Evolutionary conservation across 495 filamentous ascomycete genomes (phyloP), one percentile per base, ranked within the genome.

Genomic region (Penicillium herquei): DNA sequence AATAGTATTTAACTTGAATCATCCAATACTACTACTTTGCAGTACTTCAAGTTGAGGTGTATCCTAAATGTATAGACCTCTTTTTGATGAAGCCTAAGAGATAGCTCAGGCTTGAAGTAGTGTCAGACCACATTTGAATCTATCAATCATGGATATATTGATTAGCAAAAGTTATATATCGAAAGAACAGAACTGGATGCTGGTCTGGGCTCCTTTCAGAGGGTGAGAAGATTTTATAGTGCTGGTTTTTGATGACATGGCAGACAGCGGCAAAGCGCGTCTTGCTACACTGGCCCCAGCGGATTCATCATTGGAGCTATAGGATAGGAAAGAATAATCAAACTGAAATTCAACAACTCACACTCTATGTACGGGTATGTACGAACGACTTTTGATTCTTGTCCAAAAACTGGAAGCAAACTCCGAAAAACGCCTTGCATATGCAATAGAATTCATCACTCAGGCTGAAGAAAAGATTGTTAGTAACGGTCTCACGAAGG

Each of bases 231-330:
- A 80, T 78, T 66, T 58, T 55, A 55, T 58, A 62, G 66, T 64
- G 78, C 79, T 81, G 79, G 78, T 76, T 58, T 71, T 74, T 76
- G 68, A 68, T 81, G 78, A 58, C 78, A 82, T 71, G 52, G 76
- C 67, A 72, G 57, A 72, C 71, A 71, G 71, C 70, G 56, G 51
- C 56, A 34, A 51, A 57, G 54, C 51, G 68, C 71, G 66, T 71
- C 67, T 71, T 70, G 61, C 75, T 82, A 78, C 75, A 81, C 71
- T 82, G 78, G 79, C 78, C 79, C 78, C 77, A 81, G 79, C 78
- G 69, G 58, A 64, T 64, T 81, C 79, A 81, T 82, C 79, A 74
- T 59, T 64, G 39, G 51, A 62, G 39, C 37, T 48, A 37, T 34
- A 35, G 41, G 14, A 34, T 39, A 21, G 49, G 31, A 34, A 33